Evolutionary conservation across 1,284 basidiomycete species (phyloP).

Genomic region (Sporisorium iseilematis-ciliati): DNA sequence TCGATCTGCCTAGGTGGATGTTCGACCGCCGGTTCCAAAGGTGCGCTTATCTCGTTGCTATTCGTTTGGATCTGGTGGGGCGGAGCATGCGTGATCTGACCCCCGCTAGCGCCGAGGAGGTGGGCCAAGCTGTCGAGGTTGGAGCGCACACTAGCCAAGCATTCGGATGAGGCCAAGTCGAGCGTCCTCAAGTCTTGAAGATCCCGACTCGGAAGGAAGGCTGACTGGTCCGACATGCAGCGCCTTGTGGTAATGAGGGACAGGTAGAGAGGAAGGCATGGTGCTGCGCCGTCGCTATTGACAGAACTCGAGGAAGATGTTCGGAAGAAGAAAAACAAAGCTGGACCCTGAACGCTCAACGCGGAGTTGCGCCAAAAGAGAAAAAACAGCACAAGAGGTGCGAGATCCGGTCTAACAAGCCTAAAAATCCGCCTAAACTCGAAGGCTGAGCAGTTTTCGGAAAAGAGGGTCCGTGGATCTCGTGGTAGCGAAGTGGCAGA

Average conservation of each 20-base stretch:
- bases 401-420: constrained; percentile 1
- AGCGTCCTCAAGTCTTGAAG: constrained; percentile 41
- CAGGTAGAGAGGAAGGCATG: background rate
- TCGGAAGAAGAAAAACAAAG: background rate
- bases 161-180: constrained; percentile 23
- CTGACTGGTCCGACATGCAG: constrained; percentile 21
- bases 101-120: constrained; percentile 36
- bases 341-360: constrained; percentile 9
- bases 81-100: constrained; percentile 24
- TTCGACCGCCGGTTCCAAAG: constrained; percentile 15
- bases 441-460: too few relatives aligned
- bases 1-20: constrained; percentile 31
- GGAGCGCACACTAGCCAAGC: constrained; percentile 9
- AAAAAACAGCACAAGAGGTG: background rate
- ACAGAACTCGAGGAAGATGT: too few relatives aligned
- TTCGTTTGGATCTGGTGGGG: constrained; percentile 8
- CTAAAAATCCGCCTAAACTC: too few relatives aligned
- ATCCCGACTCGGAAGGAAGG: constrained; percentile 53
- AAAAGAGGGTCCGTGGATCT: too few relatives aligned
- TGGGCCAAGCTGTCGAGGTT: constrained; percentile 33
- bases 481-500: too few relatives aligned
- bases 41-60: background rate
- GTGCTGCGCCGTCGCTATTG: background rate
- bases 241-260: background rate
- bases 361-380: background rate